Evolutionary conservation across 371 early-diverging fungal species (phyloP).

Genomic region (Dinochytrium kinnereticum): DNA sequence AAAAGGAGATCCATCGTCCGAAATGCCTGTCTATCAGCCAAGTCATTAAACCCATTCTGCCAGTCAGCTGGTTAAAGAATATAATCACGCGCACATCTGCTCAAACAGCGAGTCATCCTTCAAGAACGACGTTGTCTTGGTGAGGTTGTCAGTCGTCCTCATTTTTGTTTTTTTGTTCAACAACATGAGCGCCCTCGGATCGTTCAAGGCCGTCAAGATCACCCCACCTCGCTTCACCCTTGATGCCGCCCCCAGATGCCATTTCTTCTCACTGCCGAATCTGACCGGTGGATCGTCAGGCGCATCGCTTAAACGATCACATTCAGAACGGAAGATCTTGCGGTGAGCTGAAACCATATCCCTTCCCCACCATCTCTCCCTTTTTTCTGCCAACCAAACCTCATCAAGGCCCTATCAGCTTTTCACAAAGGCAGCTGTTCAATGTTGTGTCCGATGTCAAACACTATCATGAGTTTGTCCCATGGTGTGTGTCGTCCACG

Average conservation of each 20-base stretch:
- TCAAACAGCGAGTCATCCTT: background rate
- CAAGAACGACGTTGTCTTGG: background rate
- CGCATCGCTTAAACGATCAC: background rate
- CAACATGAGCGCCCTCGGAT: no score
- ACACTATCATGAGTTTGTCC: slow-evolving; percentile 76
- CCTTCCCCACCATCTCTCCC: background rate
- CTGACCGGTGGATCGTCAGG: background rate
- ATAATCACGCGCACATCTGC: background rate
- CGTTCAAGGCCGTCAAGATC: no score
- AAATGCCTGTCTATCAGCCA: background rate
- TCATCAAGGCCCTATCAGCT: slow-evolving; percentile 37
- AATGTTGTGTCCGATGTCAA: slow-evolving; percentile 77
- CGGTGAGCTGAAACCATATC: background rate
- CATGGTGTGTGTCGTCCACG: slow-evolving; percentile 73
- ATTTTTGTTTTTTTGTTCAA: background rate
- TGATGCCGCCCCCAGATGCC: background rate
- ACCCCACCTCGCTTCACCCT: background rate
- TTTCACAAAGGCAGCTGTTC: slow-evolving; percentile 75
- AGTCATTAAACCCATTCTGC: no score
- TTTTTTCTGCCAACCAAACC: background rate
- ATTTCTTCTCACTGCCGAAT: background rate
- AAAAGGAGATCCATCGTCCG: background rate
- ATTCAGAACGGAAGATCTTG: background rate
- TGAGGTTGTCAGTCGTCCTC: no score
- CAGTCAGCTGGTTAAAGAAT: no score